Evolutionary conservation across 768 basidiomycete genomes (phyloP), one percentile per base, ranked within the genome.

Genomic region (Coprinopsis marcescibilis): DNA sequence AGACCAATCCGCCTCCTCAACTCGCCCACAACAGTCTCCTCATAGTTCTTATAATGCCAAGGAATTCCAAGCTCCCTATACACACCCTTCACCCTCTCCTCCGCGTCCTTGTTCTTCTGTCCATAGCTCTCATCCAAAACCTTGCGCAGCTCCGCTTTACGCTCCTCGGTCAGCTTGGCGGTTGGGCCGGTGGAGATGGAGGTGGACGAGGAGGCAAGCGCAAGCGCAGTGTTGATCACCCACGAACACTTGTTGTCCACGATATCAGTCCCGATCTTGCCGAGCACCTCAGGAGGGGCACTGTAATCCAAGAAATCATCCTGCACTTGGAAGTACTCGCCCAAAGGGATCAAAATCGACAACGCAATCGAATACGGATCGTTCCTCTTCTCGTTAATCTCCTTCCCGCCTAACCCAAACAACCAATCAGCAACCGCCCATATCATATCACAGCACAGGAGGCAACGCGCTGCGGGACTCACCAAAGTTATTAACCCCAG

Each of bases 221-320:
- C 63, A 48, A 98, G 73, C 23, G 92, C 96, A 17, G 80, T 82
- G 68, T 96, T 97, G 64, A 98, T 75, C 56, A 85, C 84, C 96
- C 95, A 99, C 14, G 86, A 87, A 66, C 95, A 98, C 70, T 99
- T 99, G 80, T 97, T 97, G 67, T 99, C 95, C 49, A 97, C 65
- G 58, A 99, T 99, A 64, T 98, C 96, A 13, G 95, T 98, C 17
- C 95, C 96, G 49, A 99, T 82, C 70, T 99, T 98, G 38, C 95
- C 95, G 43, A 97, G 86, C 56, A 86, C 76, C 66, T 93, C 92
- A 0, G 92, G 90, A 6, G 88, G 78, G 3, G 85, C 92, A 15
- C 87, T 83, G 62, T 81, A 96, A 65, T 99, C 96, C 57, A 98
- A 80, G 67, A 84, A 97, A 67, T 98, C 95, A 62, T 98, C 95